A percentile compares a stretch with the other conserved stretches of the same genome.
Evolutionary conservation across 1,139 yeast species (phyloP).

Genomic region (Scheffersomyces titani): DNA sequence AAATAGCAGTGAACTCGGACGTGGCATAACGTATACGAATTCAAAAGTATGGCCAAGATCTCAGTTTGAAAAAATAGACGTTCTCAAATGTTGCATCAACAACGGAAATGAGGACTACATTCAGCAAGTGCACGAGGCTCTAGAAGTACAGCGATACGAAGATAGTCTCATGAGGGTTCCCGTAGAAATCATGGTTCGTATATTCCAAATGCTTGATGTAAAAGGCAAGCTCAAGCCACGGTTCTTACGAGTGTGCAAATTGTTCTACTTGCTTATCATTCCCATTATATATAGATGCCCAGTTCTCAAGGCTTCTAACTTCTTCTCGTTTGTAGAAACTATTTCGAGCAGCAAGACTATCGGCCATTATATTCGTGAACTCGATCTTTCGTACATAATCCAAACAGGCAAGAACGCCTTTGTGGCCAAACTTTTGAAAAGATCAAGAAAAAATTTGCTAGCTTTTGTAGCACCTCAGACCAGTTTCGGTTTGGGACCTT

Average conservation of each 20-base stretch:
- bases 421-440: constrained; percentile 76
- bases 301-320: constrained; percentile 62
- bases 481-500: constrained; percentile 88
- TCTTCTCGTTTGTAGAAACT: constrained; percentile 70
- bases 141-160: constrained; percentile 12
- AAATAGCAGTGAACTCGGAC: constrained; percentile 16
- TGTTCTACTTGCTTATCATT: constrained; percentile 59
- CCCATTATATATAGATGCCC: constrained; percentile 71
- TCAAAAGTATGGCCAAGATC: constrained; percentile 42
- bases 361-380: constrained; percentile 47
- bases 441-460: constrained; percentile 66
- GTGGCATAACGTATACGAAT: not conserved
- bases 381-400: constrained; percentile 76
- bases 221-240: constrained; percentile 46
- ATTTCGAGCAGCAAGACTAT: constrained; percentile 47
- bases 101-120: constrained; percentile 15
- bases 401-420: constrained; percentile 94
- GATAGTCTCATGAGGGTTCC: constrained; percentile 44
- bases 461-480: constrained; percentile 90
- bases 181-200: constrained; percentile 57
- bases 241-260: constrained; percentile 59
- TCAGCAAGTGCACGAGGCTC: constrained; percentile 14
- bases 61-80: constrained; percentile 49
- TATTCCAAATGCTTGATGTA: constrained; percentile 44
- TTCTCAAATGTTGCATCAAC: constrained; percentile 34